A percentile compares a stretch with the other conserved stretches of the same genome.
Conservation (phyloP, 1,284 basidiomycete species). For the Ceratobasidium papillatum region DNA sequence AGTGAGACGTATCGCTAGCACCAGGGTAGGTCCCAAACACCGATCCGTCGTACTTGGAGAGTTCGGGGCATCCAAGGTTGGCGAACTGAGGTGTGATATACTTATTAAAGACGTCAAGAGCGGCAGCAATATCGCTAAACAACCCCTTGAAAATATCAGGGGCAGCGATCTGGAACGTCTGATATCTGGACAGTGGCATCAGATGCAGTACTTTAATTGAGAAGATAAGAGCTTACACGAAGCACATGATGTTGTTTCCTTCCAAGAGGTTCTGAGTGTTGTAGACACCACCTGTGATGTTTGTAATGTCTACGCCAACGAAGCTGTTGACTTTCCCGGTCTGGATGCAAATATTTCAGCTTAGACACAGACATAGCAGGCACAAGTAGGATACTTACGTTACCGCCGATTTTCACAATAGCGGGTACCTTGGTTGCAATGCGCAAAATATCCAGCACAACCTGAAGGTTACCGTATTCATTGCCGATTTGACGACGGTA, state of each 20-base stretch:
- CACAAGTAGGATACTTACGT: constrained; percentile 25
- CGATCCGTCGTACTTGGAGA: constrained; percentile 12
- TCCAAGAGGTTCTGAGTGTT: constrained; percentile 40
- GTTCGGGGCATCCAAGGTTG: constrained; percentile 2
- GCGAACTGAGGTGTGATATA: constrained; percentile 8
- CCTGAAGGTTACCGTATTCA: constrained; percentile 36
- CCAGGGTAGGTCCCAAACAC: constrained; percentile 13
- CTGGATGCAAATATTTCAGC: neutral
- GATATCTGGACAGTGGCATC: neutral
- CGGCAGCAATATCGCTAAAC: constrained; percentile 5
- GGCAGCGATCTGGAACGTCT: neutral
- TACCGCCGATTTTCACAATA: constrained; percentile 43
- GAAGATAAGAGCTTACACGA: no score
- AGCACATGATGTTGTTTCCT: constrained; percentile 45
- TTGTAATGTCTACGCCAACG: constrained; percentile 41
- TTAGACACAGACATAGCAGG: neutral
- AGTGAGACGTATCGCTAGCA: neutral
- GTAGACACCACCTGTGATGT: constrained; percentile 44
- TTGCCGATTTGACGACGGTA: constrained; percentile 39
- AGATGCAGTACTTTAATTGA: no score
- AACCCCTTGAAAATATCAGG: neutral
- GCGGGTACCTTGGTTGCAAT: constrained; percentile 33
- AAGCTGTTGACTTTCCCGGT: constrained; percentile 44
- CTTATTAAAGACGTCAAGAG: neutral
- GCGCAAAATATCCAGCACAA: constrained; percentile 3